phyloP scores from a whole-genome alignment of 306 rosid species.

The Medicago arabica region DNA sequence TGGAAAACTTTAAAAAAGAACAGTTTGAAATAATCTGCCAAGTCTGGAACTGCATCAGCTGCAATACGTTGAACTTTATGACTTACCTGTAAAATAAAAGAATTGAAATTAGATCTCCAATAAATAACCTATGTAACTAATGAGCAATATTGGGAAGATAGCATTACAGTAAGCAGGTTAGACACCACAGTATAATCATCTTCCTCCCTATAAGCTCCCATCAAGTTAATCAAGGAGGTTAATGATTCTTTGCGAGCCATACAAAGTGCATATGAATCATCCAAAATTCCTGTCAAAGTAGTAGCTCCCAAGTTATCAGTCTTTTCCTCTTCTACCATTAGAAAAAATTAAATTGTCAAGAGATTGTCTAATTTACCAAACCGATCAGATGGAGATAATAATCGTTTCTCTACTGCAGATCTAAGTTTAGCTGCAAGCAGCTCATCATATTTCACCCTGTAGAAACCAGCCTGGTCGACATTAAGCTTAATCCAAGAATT shows the following conservation, averaged over 20 bases:
- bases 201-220: conserved; percentile 84
- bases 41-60: conserved; percentile 83
- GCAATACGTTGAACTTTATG: conserved; percentile 58
- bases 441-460: conserved; percentile 92
- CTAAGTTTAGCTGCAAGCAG: conserved; percentile 73
- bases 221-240: conserved; percentile 76
- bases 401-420: conserved; percentile 70
- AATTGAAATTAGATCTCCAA: conserved; percentile 43
- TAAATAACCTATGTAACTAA: conserved; percentile 28
- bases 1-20: conserved; percentile 70
- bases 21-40: conserved; percentile 57
- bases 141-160: conserved; percentile 39
- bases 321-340: conserved; percentile 21
- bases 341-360: not conserved
- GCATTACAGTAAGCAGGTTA: conserved; percentile 75
- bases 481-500: conserved; percentile 81
- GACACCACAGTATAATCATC: conserved; percentile 83
- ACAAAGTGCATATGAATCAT: conserved; percentile 85
- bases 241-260: conserved; percentile 76
- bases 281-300: conserved; percentile 78
- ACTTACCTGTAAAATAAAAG: conserved; percentile 63
- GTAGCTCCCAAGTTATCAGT: conserved; percentile 29
- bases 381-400: conserved; percentile 82
- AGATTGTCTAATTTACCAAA: conserved; percentile 62
- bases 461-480: conserved; percentile 95